Conservation (phyloP, 192 early-diverging fungal genomes). For the Umbelopsis vinacea region DNA sequence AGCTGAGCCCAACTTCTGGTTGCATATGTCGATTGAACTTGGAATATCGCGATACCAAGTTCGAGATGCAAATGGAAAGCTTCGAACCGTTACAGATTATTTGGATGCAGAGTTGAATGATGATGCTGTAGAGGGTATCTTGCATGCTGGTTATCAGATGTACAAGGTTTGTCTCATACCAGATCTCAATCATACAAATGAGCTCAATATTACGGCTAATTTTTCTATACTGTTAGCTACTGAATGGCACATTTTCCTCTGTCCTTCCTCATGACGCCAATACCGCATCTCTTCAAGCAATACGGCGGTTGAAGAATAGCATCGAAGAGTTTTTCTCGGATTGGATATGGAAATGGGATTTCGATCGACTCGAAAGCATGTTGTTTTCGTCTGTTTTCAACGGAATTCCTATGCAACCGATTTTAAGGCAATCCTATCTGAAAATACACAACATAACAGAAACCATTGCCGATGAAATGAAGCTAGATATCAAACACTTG, state of each 20-base stretch:
- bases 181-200: constrained; percentile 23
- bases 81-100: constrained; percentile 55
- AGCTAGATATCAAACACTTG: constrained; percentile 21
- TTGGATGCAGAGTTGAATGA: constrained; percentile 59
- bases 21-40: constrained; percentile 54
- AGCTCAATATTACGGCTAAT: constrained; percentile 25
- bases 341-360: constrained; percentile 67
- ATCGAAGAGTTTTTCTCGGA: constrained; percentile 63
- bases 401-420: constrained; percentile 36
- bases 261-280: constrained; percentile 26
- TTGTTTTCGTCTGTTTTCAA: constrained; percentile 39
- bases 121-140: constrained; percentile 44
- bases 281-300: constrained; percentile 23
- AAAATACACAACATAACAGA: constrained; percentile 29
- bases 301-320: constrained; percentile 33
- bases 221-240: constrained; percentile 33
- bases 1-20: constrained; percentile 64
- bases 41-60: constrained; percentile 39
- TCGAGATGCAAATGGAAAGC: constrained; percentile 55
- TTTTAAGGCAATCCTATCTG: constrained; percentile 31
- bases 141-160: constrained; percentile 59
- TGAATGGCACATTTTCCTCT: constrained; percentile 44
- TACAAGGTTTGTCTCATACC: constrained; percentile 45
- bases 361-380: constrained; percentile 44
- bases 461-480: constrained; percentile 5